These are phyloP conservation scores for Leptographium galeiforme DNA, from an alignment of 2,329 filamentous ascomycete species.

Conservation along the genomic window DNA sequence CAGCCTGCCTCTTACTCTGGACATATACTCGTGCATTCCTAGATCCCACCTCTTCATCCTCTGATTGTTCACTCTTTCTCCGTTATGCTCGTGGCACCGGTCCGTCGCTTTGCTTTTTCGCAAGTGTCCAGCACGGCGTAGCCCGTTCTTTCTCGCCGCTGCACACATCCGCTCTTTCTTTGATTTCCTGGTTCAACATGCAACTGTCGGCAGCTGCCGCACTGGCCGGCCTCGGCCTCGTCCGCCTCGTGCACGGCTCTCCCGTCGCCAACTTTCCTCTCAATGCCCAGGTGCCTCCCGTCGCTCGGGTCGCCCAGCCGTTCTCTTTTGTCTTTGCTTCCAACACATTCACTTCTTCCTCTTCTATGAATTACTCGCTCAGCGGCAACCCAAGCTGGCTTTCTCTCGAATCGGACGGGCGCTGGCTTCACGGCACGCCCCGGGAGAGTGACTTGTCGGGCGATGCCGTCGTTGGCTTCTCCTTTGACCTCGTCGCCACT, in stretches of 20 bases:
- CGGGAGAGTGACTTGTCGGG: constrained; percentile 31
- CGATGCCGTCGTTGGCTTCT: constrained; percentile 38
- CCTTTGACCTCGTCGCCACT: constrained; percentile 55
- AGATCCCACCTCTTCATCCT: no score
- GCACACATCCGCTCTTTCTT: neutral
- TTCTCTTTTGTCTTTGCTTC: constrained; percentile 61
- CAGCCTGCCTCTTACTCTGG: neutral
- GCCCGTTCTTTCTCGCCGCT: neutral
- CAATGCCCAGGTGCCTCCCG: constrained; percentile 72
- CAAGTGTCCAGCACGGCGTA: neutral
- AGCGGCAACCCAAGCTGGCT: constrained; percentile 59
- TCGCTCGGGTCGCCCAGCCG: constrained; percentile 52
- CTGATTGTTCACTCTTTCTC: neutral
- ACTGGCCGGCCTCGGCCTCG: constrained; percentile 5
- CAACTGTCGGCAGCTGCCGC: neutral
- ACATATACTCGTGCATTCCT: no score
- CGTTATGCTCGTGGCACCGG: neutral
- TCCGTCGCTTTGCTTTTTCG: neutral
- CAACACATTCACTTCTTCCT: constrained; percentile 54
- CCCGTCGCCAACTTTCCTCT: constrained; percentile 53
- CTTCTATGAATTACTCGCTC: constrained; percentile 52
- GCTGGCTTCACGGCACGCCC: constrained; percentile 61
- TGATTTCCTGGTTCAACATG: neutral
- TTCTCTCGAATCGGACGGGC: constrained; percentile 48
- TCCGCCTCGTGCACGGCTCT: constrained; percentile 14